Conservation (phyloP, 2,329 filamentous ascomycete genomes). For the Periconia sp. region DNA sequence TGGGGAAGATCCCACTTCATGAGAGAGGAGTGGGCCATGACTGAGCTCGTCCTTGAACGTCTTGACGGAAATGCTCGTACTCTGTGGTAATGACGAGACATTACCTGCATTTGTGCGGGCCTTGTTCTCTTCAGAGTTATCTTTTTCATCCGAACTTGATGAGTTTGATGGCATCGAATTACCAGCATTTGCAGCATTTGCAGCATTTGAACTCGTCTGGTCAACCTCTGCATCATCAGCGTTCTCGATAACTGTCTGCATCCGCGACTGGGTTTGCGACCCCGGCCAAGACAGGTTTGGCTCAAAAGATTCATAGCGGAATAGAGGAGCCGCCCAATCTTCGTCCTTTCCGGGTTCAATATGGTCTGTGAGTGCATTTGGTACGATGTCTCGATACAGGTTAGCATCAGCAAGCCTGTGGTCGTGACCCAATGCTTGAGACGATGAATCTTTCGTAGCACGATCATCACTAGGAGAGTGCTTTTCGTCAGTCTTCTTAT, state of each 20-base stretch:
- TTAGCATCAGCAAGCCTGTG: constrained; percentile 39
- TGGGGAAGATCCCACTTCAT: constrained; percentile 11
- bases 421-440: constrained; percentile 43
- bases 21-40: constrained; percentile 17
- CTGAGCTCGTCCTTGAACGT: constrained; percentile 20
- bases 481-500: constrained; percentile 39
- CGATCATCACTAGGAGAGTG: constrained; percentile 46
- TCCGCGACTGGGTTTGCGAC: constrained; percentile 6
- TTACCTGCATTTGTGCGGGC: no score
- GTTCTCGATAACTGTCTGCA: constrained; percentile 27
- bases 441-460: constrained; percentile 36
- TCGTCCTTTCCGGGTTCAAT: constrained; percentile 14
- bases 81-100: no score
- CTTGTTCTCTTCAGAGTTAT: no score
- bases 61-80: no score
- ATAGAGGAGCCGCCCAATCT: constrained; percentile 37
- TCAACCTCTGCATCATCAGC: constrained; percentile 23
- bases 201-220: constrained; percentile 24
- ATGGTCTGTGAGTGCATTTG: no score
- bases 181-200: no score
- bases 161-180: constrained; percentile 25
- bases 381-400: constrained; percentile 39
- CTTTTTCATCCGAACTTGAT: no score
- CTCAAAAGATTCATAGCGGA: constrained; percentile 38
- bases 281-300: constrained; percentile 3